Percentiles rank a stretch among this genome's conserved stretches.
Conservation (phyloP, 1,284 basidiomycete species). For the Fomes fomentarius region DNA sequence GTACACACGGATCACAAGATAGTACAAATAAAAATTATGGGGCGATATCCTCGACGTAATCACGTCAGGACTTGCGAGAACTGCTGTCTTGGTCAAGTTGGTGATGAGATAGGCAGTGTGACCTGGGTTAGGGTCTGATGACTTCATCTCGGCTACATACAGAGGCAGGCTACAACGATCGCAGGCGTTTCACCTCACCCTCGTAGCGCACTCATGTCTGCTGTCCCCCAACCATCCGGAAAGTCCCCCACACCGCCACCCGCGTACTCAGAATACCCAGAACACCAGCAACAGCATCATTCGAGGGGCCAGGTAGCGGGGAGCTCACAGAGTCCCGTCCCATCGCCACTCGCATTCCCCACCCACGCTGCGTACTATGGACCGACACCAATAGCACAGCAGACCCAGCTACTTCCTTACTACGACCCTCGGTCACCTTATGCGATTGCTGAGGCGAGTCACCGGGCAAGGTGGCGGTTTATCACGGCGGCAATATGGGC, state of each 20-base stretch:
- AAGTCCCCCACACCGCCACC: slow-evolving; percentile 33
- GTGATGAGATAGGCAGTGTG: too few species aligned
- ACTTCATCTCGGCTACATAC: slow-evolving; percentile 7
- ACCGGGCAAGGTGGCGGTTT: slow-evolving; percentile 35
- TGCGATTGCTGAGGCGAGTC: slow-evolving; percentile 30
- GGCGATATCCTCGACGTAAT: too few species aligned
- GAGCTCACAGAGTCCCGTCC: slow-evolving; percentile 11
- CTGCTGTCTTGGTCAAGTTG: too few species aligned
- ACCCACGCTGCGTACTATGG: slow-evolving; percentile 30
- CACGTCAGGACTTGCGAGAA: too few species aligned
- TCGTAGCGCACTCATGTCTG: slow-evolving; percentile 13
- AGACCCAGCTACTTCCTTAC: slow-evolving; percentile 34
- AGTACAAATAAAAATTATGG: too few species aligned
- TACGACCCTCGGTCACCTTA: slow-evolving; percentile 37
- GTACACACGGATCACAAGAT: too few species aligned
- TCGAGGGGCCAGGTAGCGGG: slow-evolving; percentile 11
- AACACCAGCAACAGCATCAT: slow-evolving; percentile 13
- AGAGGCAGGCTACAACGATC: background rate
- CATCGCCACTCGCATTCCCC: slow-evolving; percentile 24
- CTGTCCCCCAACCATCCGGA: slow-evolving; percentile 13
- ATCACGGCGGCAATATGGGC: slow-evolving; percentile 35
- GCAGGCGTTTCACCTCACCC: background rate
- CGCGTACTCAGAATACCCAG: slow-evolving; percentile 30
- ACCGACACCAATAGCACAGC: slow-evolving; percentile 36
- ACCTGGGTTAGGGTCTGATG: slow-evolving; percentile 17